A percentile compares a stretch with the other conserved stretches of the same genome.
These are phyloP conservation scores for Verticillium zaregamsianum DNA, from an alignment of 2,329 filamentous ascomycete genomes.

Conservation along the genomic window DNA sequence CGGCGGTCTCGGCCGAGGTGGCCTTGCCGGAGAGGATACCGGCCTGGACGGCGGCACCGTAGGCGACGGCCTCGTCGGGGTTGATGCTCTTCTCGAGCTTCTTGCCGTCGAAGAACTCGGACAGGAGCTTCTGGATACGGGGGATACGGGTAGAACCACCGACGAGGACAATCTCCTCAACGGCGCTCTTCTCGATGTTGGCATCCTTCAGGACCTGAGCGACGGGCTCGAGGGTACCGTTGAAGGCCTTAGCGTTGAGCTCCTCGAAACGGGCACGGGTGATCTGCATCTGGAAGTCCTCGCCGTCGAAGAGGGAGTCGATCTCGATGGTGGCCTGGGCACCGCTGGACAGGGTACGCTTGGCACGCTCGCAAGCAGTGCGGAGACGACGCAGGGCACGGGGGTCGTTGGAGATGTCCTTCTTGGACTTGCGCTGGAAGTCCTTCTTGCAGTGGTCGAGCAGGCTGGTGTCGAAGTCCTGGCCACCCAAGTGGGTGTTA, in stretches of 20 bases:
- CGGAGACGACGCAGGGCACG: slow-evolving; percentile 93
- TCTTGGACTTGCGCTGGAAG: slow-evolving; percentile 79
- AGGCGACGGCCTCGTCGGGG: slow-evolving; percentile 98
- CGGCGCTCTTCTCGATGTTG: slow-evolving; percentile 77
- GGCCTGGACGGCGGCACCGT: slow-evolving; percentile 97
- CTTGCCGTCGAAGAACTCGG: slow-evolving; percentile 99
- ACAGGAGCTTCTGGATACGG: slow-evolving; percentile 97
- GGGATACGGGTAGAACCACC: slow-evolving; percentile 99
- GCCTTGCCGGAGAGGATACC: slow-evolving; percentile 99
- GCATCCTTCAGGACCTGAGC: slow-evolving; percentile 96
- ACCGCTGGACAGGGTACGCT: slow-evolving; percentile 96
- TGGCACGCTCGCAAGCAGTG: slow-evolving; percentile 98
- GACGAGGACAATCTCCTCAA: slow-evolving; percentile 98
- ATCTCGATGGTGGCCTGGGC: slow-evolving; percentile 98
- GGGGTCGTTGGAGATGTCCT: slow-evolving; percentile 75
- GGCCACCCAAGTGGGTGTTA: slow-evolving; percentile 93
- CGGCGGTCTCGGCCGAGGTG: slow-evolving; percentile 87
- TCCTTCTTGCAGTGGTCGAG: slow-evolving; percentile 97
- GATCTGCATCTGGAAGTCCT: slow-evolving; percentile 96
- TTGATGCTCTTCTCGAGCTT: slow-evolving; percentile 99
- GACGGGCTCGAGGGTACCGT: slow-evolving; percentile 89
- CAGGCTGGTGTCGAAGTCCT: slow-evolving; percentile 95
- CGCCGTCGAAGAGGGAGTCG: slow-evolving; percentile 95
- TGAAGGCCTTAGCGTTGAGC: slow-evolving; percentile 92
- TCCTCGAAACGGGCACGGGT: slow-evolving; percentile 99